These are phyloP conservation scores for Imleria badia DNA, from an alignment of 768 basidiomycete species.

Conservation along the genomic window DNA sequence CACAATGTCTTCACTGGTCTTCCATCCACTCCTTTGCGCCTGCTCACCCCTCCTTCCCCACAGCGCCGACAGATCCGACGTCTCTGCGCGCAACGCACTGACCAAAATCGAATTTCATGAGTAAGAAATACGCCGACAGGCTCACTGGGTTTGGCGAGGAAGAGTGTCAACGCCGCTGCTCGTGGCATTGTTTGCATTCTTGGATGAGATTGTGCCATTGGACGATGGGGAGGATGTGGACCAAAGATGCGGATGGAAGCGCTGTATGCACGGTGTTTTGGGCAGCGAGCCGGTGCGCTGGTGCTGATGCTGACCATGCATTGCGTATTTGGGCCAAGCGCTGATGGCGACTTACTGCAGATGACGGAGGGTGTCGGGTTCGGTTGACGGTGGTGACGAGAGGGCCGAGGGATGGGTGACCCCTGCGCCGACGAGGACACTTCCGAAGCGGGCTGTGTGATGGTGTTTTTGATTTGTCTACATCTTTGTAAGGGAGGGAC, in stretches of 20 bases:
- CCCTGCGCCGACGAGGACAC: constrained; percentile 44
- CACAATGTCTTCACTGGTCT: constrained; percentile 36
- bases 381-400: constrained; percentile 47
- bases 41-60: too few species aligned
- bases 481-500: too few species aligned
- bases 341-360: too few species aligned
- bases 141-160: constrained; percentile 72
- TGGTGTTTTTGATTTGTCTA: too few species aligned
- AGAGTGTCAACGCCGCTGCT: constrained; percentile 66
- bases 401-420: constrained; percentile 27
- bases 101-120: constrained; percentile 66
- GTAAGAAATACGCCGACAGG: constrained; percentile 69
- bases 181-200: constrained; percentile 58
- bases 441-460: constrained; percentile 46
- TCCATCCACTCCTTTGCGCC: background rate
- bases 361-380: constrained; percentile 51
- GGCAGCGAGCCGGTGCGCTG: too few species aligned
- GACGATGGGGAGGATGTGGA: constrained; percentile 52
- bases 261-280: too few species aligned
- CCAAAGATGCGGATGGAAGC: constrained; percentile 39
- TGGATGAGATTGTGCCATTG: constrained; percentile 69
- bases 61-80: constrained; percentile 60
- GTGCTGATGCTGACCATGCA: too few species aligned
- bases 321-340: too few species aligned
- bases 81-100: constrained; percentile 65